Evolutionary conservation across 306 rosid species (phyloP).

Genomic region (Gillenia trifoliata): DNA sequence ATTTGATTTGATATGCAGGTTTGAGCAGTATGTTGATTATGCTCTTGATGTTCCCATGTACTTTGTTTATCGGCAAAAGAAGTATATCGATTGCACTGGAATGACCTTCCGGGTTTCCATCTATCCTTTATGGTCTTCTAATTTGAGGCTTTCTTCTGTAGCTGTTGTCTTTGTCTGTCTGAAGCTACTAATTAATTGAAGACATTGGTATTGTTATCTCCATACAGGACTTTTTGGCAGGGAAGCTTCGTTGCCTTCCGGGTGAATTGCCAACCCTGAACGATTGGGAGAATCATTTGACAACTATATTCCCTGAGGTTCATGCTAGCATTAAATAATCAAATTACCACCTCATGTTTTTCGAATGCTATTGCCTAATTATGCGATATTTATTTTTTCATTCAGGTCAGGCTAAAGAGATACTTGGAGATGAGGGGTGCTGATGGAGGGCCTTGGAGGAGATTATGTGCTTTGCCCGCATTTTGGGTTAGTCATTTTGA

Average conservation of each 20-base stretch:
- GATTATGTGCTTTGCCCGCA: conserved; percentile 96
- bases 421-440: conserved; percentile 99
- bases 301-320: conserved; percentile 97
- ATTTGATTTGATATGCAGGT: conserved; percentile 42
- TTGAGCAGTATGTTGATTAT: conserved; percentile 91
- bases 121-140: conserved; percentile 25
- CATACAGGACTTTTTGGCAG: conserved; percentile 84
- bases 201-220: neutral
- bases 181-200: neutral
- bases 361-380: conserved; percentile 16
- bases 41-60: conserved; percentile 99
- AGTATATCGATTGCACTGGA: conserved; percentile 85
- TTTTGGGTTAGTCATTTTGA: conserved; percentile 65
- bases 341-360: conserved; percentile 13
- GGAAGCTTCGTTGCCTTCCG: conserved; percentile 75
- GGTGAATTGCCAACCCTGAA: conserved; percentile 91
- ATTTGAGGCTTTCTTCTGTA: conserved; percentile 5
- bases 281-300: conserved; percentile 99
- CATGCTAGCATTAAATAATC: conserved; percentile 1
- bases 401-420: conserved; percentile 95
- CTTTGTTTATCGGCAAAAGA: conserved; percentile 75
- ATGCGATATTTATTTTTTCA: conserved; percentile 11
- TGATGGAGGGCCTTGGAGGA: conserved; percentile 99
- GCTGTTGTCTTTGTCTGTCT: neutral
- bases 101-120: conserved; percentile 88